Base-by-base conservation (phyloP, 345 rosid species). In the Stellera chamaejasme region DNA sequence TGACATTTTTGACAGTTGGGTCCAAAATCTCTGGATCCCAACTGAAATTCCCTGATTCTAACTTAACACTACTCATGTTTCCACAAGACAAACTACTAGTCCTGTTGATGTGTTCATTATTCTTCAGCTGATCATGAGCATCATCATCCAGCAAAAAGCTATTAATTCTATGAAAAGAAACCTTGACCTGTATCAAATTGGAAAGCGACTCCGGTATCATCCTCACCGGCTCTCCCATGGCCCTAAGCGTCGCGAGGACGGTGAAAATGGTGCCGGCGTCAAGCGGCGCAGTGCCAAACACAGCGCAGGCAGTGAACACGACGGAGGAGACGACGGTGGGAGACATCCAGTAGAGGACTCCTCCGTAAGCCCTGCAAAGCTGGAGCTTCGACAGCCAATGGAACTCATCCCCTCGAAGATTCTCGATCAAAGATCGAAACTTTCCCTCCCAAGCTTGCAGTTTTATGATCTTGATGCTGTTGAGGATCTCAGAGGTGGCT, bases 391-490 rank as follows among this genome's bases (percentile, higher is more conserved):
- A 60, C 63, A 85, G 63, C 85, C 88, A 85, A 68, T 72, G 80
- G 66, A 83, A 82, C 57, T 88, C 96, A 0, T 48, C 71, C 9
- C 55, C 85, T 45, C 96, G 82, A 43, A 32, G 49, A 2, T 77
- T 72, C 39, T 79, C 82, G 19, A 85, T 80, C 74, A 71, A 64
- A 63, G 60, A 71, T 71, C 80, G 73, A 77, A 89, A 85, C 62
- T 80, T 79, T 26, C 75, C 87, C 75, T 82, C 95, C 97, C 97
- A 89, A 0, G 97, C 76, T 48, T 85, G 87, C 52, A 89, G 45
- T 80, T 89, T 85, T 47, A 85, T 81, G 69, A 83, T 75, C 69
- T 85, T 89, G 87, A 89, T 83, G 66, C 70, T 81, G 61, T 78
- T 83, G 41, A 89, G 62, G 63, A 75, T 73, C 78, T 89, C 97